Conservation (phyloP, 2,329 filamentous ascomycete genomes). For the Fusarium lyarnte region DNA sequence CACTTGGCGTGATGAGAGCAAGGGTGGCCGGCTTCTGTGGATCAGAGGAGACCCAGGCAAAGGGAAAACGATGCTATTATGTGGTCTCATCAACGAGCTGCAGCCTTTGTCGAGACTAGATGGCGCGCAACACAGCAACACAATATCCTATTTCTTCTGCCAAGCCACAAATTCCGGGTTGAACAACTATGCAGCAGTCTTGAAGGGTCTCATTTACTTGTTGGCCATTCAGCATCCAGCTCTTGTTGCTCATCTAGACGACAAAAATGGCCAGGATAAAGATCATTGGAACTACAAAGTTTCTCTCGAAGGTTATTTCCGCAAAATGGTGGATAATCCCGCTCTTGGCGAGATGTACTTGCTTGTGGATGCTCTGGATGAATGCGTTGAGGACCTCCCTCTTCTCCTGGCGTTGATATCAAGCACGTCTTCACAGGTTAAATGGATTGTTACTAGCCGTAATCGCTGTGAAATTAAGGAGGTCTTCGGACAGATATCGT, state of each 20-base stretch:
- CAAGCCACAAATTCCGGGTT: conserved; percentile 44
- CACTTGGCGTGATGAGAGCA: accelerated
- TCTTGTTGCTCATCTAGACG: conserved; percentile 47
- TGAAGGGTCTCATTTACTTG: conserved; percentile 55
- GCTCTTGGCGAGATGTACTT: accelerated
- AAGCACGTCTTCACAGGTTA: conserved; percentile 32
- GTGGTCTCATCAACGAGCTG: conserved; percentile 40
- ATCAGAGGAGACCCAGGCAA: conserved; percentile 50
- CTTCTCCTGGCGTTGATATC: conserved; percentile 46
- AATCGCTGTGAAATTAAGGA: conserved; percentile 48
- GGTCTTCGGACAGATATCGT: no score
- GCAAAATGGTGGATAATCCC: accelerated
- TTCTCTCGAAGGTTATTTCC: accelerated
- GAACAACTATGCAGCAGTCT: conserved; percentile 51
- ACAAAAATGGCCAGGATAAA: accelerated
- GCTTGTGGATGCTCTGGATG: conserved; percentile 58
- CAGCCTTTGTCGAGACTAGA: accelerated
- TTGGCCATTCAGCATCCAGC: conserved; percentile 48
- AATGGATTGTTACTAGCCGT: conserved; percentile 58
- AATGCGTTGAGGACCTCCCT: conserved; percentile 46
- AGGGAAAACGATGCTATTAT: conserved; percentile 51
- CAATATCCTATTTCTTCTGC: conserved; percentile 51
- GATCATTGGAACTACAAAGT: background rate
- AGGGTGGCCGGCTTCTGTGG: conserved; percentile 34
- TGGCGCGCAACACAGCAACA: accelerated